A percentile compares a stretch with the other conserved stretches of the same genome.
Conservation (phyloP, 2,329 filamentous ascomycete species). For the Sarocladiaceae sp. region DNA sequence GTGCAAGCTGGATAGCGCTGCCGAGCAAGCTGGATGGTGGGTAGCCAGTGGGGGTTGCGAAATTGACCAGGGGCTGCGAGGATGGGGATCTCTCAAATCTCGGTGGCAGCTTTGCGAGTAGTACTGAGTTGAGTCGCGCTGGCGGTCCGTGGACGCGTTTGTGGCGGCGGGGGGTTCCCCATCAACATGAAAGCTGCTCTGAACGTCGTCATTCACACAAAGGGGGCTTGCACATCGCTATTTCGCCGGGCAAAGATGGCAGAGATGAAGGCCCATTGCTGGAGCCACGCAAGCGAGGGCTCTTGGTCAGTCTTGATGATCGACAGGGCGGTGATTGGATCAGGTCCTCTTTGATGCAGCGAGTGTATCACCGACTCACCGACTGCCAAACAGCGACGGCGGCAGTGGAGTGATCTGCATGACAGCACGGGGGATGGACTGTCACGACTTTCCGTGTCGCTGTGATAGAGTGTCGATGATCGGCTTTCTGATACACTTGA, state of each 20-base stretch:
- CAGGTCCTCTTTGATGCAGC: background rate
- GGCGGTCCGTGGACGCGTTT: background rate
- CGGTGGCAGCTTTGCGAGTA: background rate
- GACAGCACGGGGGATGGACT: background rate
- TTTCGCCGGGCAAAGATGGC: background rate
- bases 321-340: background rate
- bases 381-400: no score
- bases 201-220: background rate
- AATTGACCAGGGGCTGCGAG: constrained; percentile 7
- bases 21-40: constrained; percentile 4
- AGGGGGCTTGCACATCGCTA: constrained; percentile 7
- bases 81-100: constrained; percentile 7
- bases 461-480: no score
- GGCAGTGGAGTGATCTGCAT: no score
- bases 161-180: background rate
- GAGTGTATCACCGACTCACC: background rate
- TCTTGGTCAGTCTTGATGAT: background rate
- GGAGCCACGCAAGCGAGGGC: background rate
- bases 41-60: background rate
- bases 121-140: background rate
- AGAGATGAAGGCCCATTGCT: background rate
- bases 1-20: no score
- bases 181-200: background rate
- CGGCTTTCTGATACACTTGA: no score
- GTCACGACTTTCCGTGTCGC: background rate